phyloP scores from a whole-genome alignment of 2,329 filamentous ascomycete genomes.

The Epichloe hybrida region DNA sequence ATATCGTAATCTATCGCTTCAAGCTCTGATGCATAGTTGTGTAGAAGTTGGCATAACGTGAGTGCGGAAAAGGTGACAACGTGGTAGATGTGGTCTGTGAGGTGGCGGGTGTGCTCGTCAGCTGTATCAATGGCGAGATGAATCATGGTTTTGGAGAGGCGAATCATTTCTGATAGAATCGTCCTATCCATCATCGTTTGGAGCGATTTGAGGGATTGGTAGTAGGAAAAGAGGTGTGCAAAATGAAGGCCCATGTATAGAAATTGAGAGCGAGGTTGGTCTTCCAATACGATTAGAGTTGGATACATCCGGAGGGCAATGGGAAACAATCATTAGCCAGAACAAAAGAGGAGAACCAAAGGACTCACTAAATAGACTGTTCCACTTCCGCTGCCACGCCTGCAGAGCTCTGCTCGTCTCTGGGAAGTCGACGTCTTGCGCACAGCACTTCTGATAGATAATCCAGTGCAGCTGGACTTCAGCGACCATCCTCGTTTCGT shows the following conservation, averaged over 20 bases:
- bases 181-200: constrained; percentile 7
- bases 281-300: constrained; percentile 3
- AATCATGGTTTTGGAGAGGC: constrained; percentile 12
- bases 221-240: constrained; percentile 12
- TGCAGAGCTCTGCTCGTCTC: constrained; percentile 6
- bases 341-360: too few species aligned
- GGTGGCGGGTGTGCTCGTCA: constrained; percentile 15
- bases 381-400: constrained; percentile 13
- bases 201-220: constrained; percentile 11
- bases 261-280: constrained; percentile 16
- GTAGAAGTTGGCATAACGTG: constrained; percentile 10
- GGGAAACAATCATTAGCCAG: too few species aligned
- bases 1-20: constrained; percentile 7
- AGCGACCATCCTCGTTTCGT: constrained; percentile 15
- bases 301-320: background rate
- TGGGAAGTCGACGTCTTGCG: constrained; percentile 3
- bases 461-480: constrained; percentile 17
- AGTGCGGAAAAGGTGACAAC: constrained; percentile 15
- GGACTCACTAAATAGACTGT: constrained; percentile 6
- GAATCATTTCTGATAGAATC: constrained; percentile 12
- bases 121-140: constrained; percentile 16
- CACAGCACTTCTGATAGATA: constrained; percentile 11
- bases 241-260: constrained; percentile 18
- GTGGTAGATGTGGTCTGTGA: constrained; percentile 19
- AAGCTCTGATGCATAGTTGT: constrained; percentile 12